These are phyloP conservation scores for Aspergillus floridensis DNA, from an alignment of 2,329 filamentous ascomycete species.

Conservation along the genomic window DNA sequence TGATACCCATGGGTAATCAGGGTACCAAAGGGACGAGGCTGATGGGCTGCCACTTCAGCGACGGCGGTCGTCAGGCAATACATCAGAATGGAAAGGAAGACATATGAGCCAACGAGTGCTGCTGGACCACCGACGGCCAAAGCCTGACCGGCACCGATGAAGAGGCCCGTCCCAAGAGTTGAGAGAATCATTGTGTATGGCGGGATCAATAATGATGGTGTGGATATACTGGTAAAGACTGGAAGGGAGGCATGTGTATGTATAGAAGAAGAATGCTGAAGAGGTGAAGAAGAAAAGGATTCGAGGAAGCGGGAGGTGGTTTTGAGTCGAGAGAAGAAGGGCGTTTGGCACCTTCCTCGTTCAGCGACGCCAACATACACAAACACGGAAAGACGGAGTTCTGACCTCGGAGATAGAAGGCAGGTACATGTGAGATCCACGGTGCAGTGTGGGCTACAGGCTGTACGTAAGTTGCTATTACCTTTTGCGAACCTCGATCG, in stretches of 20 bases:
- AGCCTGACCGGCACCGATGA: constrained; percentile 54
- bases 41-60: constrained; percentile 40
- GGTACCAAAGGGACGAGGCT: constrained; percentile 38
- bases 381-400: background rate
- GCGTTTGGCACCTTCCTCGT: background rate
- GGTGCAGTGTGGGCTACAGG: no score
- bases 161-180: constrained; percentile 56
- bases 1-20: constrained; percentile 41
- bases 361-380: background rate
- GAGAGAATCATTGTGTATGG: constrained; percentile 51
- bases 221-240: background rate
- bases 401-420: background rate
- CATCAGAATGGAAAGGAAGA: constrained; percentile 47
- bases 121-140: constrained; percentile 53
- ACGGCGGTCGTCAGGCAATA: constrained; percentile 49
- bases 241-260: background rate
- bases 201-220: constrained; percentile 17
- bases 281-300: background rate
- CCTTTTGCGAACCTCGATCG: no score
- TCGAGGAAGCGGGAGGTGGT: background rate
- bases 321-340: background rate
- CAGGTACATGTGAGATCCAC: background rate
- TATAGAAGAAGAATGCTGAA: background rate
- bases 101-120: constrained; percentile 52
- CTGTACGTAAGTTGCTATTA: no score